These are phyloP conservation scores for Stachybotrys echinatus DNA, from an alignment of 2,329 filamentous ascomycete species.

Conservation along the genomic window DNA sequence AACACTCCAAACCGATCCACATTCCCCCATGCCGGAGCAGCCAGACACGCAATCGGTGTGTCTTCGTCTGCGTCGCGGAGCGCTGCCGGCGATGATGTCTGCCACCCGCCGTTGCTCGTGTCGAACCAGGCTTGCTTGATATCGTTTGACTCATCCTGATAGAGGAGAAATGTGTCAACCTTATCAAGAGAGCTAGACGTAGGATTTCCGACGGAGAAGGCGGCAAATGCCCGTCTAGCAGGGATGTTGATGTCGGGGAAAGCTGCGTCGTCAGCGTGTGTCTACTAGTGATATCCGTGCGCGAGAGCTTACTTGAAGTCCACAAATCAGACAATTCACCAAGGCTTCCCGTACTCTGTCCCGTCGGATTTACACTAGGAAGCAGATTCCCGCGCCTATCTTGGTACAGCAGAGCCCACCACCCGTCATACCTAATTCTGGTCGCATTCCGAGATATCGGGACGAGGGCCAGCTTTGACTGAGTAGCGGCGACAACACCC, in stretches of 20 bases:
- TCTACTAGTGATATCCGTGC: neutral
- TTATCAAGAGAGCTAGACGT: neutral
- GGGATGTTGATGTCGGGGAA: neutral
- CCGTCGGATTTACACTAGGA: neutral
- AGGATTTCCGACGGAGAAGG: neutral
- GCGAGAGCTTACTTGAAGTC: neutral
- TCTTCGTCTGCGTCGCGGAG: neutral
- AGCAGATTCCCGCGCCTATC: neutral
- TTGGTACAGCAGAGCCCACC: neutral
- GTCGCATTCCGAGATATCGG: neutral
- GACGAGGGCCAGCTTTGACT: neutral
- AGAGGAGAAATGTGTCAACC: neutral
- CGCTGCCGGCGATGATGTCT: neutral
- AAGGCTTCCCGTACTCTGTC: neutral
- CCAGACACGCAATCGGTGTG: neutral
- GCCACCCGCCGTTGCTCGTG: neutral
- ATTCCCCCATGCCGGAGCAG: neutral
- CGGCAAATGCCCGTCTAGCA: neutral
- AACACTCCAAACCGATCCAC: neutral
- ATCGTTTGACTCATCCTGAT: neutral
- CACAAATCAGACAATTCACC: neutral
- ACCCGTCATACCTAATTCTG: neutral
- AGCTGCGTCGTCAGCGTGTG: neutral
- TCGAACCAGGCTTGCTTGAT: neutral
- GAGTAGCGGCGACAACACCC: neutral